Evolutionary conservation across 2,329 filamentous ascomycete genomes (phyloP), one percentile per base, ranked within the genome.

Genomic region (Coniella vitis): DNA sequence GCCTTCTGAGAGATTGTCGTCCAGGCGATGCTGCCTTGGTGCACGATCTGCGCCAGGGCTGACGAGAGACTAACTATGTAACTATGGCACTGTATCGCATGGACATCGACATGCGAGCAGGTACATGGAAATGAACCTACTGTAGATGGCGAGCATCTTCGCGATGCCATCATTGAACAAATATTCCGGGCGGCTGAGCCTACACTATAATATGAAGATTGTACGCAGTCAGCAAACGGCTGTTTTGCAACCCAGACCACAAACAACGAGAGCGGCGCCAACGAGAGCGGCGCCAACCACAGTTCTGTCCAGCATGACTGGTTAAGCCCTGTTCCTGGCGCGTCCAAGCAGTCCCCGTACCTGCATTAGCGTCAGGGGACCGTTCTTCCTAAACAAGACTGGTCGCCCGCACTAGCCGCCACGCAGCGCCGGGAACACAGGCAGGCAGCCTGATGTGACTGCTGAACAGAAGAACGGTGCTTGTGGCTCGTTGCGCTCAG

Each of bases 331-430:
- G 43, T 41, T 39, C 48, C 21, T 50, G 32, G 31, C 25, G 16
- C 13, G 20, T 50, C 31, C 46, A 48, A 41, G 37, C 32, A 35
- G 48, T 22, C 48, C 48, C 45, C 48, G 51, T 53, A 51, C 51
- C 51, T 53, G 51, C 51, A 53, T 51, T 53, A 53, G 51, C 49
- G 51, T 47, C 51, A 53, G 51, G 51, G 51, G 48, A 48, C 51
- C 48, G 51, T 51, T 53, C 45, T 49, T 44, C 51, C 48, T 45
- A 48, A 45, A 53, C 45, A 42, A 47, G 51, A 53, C 51, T 53
- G 44, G 51, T 34, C 40, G 37, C 40, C 25, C 32, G 37, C 44
- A 45, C 51, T 50, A 53, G 32, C 38, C 51, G 51, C 48, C 48
- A 47, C 37, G 39, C 13, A n/a, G 16, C 34, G 36, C 45, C 17